Evolutionary conservation across 192 early-diverging fungal species (phyloP), one percentile per base, ranked within the genome.

Genomic region (Pecoramyces ruminantium): DNA sequence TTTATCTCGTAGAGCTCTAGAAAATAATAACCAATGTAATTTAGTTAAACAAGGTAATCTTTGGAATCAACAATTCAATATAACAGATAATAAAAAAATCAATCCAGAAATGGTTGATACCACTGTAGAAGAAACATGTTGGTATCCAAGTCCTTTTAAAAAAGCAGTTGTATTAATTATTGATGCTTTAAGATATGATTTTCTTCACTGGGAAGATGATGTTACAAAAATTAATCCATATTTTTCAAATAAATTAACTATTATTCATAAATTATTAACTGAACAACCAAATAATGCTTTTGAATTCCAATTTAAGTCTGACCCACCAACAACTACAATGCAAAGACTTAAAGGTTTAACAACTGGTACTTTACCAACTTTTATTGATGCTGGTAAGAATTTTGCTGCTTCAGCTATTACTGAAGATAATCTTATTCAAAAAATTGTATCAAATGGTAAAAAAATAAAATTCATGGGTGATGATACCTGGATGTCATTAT

Each of bases 291-390:
- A 67, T 67, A 67, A 67, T 77, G 83, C 92, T 8, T 84, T 93
- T 30, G 83, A 94, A 13, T 93, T 88, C 82, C 88, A 92, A 79
- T 94, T 92, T 84, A 86, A 89, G 0, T 93, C 94, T 84, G 94
- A 86, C 82, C 93, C 94, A 21, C 93, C 94, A 27, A 95, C 93
- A 0, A 93, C 93, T 0, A 95, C 93, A 3, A 87, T 95, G 79
- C 94, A 93, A 81, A 86, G 94, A 25, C 91, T 95, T 16, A 95
- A 95, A 83, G 94, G 91, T 0, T 83, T 95, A 15, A 93, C 92
- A 0, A 95, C 94, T 13, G 94, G 94, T 0, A 90, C 92, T 34
- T 87, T 95, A 29, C 94, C 94, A 2, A 93, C 93, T 25, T 94
- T 95, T 80, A 85, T 94, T 81, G 94, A 95, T 80, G 92, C 93